Conservation (phyloP, 148 eudicot species). For the Vaccinium darrowii region DNA sequence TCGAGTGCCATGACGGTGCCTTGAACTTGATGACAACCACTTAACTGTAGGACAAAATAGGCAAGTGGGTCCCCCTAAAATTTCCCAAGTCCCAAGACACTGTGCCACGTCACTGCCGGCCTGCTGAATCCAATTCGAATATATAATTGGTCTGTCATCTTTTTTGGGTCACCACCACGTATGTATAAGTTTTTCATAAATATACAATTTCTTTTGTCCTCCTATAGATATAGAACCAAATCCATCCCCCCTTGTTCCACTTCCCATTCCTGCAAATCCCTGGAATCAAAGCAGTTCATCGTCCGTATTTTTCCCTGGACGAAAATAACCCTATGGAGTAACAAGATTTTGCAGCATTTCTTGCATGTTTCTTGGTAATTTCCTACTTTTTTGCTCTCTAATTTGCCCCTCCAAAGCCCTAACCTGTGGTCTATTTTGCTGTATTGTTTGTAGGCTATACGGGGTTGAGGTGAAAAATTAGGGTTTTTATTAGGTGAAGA, state of each 20-base stretch:
- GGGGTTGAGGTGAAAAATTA: constrained; percentile 11
- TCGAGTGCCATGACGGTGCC: neutral
- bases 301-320: no score
- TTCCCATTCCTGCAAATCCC: neutral
- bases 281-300: neutral
- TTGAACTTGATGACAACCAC: neutral
- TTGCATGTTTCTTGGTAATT: constrained; percentile 11
- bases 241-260: neutral
- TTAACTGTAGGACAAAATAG: neutral
- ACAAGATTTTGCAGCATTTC: neutral
- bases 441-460: neutral
- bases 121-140: neutral
- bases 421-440: neutral
- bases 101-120: constrained; percentile 7
- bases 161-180: neutral
- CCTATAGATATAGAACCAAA: neutral
- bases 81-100: neutral
- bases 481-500: neutral
- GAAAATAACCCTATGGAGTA: neutral
- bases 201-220: neutral
- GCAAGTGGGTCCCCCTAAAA: neutral
- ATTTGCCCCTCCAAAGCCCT: neutral
- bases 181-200: neutral
- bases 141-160: neutral
- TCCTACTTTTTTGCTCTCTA: constrained; percentile 6